A percentile compares a stretch with the other conserved stretches of the same genome.
phyloP scores from a whole-genome alignment of 2,329 filamentous ascomycete species.

The Colletotrichum sp. region DNA sequence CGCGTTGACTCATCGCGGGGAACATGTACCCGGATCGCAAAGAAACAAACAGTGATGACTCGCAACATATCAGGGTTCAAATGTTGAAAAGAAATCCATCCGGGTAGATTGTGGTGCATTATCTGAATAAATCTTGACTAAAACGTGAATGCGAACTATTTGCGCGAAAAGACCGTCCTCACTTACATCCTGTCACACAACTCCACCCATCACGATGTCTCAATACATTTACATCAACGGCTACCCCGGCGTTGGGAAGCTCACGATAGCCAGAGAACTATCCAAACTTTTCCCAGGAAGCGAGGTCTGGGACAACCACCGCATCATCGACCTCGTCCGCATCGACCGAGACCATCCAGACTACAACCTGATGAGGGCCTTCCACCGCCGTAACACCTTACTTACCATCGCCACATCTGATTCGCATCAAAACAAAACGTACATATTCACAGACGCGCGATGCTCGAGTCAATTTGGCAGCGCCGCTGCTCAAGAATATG shows the following conservation, averaged over 20 bases:
- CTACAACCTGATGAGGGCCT: conserved; percentile 26
- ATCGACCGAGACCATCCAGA: conserved; percentile 23
- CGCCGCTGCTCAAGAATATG: conserved; percentile 23
- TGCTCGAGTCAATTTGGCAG: not conserved
- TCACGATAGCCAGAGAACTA: conserved; percentile 32
- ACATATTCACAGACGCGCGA: conserved; percentile 31
- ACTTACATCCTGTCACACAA: not conserved
- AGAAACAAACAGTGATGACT: not conserved
- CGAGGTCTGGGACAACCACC: conserved; percentile 33
- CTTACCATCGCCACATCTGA: conserved; percentile 8
- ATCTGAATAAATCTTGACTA: not conserved
- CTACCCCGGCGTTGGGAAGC: conserved; percentile 34
- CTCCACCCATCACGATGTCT: not conserved
- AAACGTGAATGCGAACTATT: not conserved
- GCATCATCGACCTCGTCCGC: conserved; percentile 30
- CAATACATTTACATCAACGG: conserved; percentile 35
- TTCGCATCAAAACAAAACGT: conserved; percentile 7
- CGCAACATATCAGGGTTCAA: not conserved
- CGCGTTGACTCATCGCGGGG: not conserved
- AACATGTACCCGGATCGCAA: not conserved
- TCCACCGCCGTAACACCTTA: not conserved
- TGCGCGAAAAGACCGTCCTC: not conserved
- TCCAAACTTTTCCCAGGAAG: conserved; percentile 27
- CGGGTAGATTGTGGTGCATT: not conserved
- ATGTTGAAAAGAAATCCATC: not conserved